A percentile compares a stretch with the other conserved stretches of the same genome.
These are phyloP conservation scores for Plasmodium vivax DNA, from an alignment of 169 alveolate species.

Conservation along the genomic window DNA sequence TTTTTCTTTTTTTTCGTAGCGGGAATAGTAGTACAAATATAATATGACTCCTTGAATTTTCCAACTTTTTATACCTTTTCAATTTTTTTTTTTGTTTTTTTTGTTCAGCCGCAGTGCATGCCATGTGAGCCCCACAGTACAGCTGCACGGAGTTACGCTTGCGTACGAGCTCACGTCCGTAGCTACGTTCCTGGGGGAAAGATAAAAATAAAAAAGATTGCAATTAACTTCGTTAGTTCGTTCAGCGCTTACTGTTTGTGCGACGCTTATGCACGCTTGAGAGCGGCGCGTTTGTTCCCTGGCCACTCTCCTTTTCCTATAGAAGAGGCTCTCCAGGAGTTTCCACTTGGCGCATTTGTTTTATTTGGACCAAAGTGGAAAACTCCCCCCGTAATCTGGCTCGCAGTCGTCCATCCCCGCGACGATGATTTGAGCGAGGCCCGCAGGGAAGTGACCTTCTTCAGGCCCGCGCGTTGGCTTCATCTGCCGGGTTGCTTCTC, in stretches of 20 bases:
- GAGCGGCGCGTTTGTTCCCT: not conserved
- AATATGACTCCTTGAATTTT: too few species aligned
- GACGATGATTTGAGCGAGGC: not conserved
- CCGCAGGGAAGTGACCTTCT: not conserved
- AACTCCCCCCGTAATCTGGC: not conserved
- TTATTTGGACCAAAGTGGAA: not conserved
- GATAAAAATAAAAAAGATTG: not conserved
- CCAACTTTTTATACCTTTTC: not conserved
- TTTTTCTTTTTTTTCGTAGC: not conserved
- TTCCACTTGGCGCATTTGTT: not conserved
- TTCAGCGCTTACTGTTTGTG: not conserved
- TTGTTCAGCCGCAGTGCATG: not conserved
- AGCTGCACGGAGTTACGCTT: not conserved
- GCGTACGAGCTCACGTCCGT: not conserved
- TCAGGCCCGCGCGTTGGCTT: not conserved
- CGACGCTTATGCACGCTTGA: not conserved
- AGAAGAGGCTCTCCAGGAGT: not conserved
- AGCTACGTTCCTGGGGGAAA: not conserved
- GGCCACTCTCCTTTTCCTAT: not conserved
- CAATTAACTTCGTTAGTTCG: not conserved
- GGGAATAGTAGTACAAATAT: not conserved
- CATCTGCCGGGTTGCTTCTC: not conserved
- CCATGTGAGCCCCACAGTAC: not conserved
- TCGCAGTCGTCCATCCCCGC: not conserved
- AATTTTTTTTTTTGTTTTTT: not conserved